Evolutionary conservation across 495 filamentous ascomycete species (phyloP), one percentile per base, ranked within the genome.

Genomic region (Aspergillus carlsbadensis): DNA sequence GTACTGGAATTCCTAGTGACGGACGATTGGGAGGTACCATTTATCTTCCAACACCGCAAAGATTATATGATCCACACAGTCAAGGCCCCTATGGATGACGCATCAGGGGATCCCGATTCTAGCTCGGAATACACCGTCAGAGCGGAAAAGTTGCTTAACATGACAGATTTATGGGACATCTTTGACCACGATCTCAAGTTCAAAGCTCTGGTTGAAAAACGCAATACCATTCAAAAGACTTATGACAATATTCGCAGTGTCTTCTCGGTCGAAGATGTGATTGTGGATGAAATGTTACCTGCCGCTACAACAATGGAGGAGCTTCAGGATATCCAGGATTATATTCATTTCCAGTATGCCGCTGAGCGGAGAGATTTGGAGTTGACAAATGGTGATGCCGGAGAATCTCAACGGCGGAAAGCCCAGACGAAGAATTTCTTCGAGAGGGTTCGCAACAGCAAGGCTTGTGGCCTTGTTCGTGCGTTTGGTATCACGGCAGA

Each of bases 31-130:
- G 94, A 98, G 65, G 92, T 97, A 4, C 93, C 94, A 0, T 98
- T 94, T 66, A 92, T 98, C 59, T 97, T 96, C 71, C 95, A 98
- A 65, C 93, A 98, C 62, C 90, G 95, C 35, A 92, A 96, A 69
- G 94, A 98, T 68, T 98, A 98, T 69, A 84, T 98, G 57, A 97
- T 98, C 57, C 91, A 98, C 63, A 87, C 91, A 43, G 86, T 85
- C 54, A 92, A 90, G 70, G 81, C 87, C 11, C 76, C 82, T 29
- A 59, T 73, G 14, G 73, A 79, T 17, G 79, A 75, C 6, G 78
- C 80, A 49, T 70, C 72, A 10, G 65, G 68, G 40, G 84, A 86
- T 49, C 84, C 83, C 18, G 85, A 89, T 62, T 48, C 54, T 4
- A 85, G 82, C 3, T 82, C 85, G 0, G 83, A 89, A 56, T 91